Evolutionary conservation across 2,329 filamentous ascomycete species (phyloP), one percentile per base, ranked within the genome.

Genomic region (Sporothrix pseudoabietina): DNA sequence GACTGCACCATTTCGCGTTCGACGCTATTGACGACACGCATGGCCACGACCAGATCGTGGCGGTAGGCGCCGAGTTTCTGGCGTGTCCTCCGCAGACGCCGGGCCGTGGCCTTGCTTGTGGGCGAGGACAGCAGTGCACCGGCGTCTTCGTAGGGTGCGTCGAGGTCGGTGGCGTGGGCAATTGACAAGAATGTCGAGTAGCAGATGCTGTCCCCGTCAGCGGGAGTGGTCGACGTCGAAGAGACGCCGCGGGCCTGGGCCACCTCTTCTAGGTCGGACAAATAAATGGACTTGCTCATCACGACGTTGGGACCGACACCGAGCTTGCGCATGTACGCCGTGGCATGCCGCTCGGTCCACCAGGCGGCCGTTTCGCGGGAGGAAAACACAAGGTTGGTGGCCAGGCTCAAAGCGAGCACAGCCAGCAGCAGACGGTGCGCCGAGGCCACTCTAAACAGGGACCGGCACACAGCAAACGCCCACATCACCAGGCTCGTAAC

Each of bases 41-140:
- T 90, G 5, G 94, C 94, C 5, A 99, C 94, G 2, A 98, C 84
- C 26, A 99, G 85, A 79, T 98, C 94, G 80, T 99, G 94, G 2
- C 96, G 88, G 80, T 98, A 96, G 1, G 89, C 85, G 0, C 92
- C 95, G 0, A 99, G 88, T 32, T 91, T 88, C 81, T 97, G 92
- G 10, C 95, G 88, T n/a, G 94, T 93, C 54, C 91, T 89, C 69
- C 92, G 89, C 44, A 98, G 86, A 26, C 92, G 88, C 16, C 86
- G 87, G 0, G 90, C 88, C 8, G 88, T 87, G 10, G 86, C 83
- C 71, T 84, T 84, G 78, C 87, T 88, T 16, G 83, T 80, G 10
- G 83, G 80, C 61, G 85, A 84, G 8, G 83, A 80, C 63, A 89
- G 81, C 7, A 82, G 78, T 4, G 83, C 79, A 0, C 86, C 86